These are phyloP conservation scores for Lecanicillium sp. DNA, from an alignment of 2,329 filamentous ascomycete genomes.

Conservation along the genomic window DNA sequence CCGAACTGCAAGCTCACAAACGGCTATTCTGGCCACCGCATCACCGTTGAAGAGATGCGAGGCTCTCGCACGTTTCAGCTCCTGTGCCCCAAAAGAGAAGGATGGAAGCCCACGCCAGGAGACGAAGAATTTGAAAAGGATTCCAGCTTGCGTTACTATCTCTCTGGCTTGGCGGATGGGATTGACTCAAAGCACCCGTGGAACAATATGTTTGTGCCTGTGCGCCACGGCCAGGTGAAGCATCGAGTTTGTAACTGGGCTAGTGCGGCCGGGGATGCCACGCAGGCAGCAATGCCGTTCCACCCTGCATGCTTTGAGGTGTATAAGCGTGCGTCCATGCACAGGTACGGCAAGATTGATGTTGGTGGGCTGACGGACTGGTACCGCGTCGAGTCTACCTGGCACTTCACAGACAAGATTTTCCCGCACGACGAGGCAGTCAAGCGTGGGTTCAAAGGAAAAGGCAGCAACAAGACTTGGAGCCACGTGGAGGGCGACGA, in stretches of 20 bases:
- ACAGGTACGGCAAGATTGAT: constrained; percentile 12
- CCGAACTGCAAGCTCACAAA: constrained; percentile 9
- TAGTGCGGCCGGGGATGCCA: background rate
- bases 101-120: constrained; percentile 10
- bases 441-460: background rate
- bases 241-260: constrained; percentile 7
- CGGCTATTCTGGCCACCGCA: constrained; percentile 16
- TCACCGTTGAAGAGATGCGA: constrained; percentile 17
- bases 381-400: constrained; percentile 2
- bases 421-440: constrained; percentile 7
- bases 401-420: constrained; percentile 4
- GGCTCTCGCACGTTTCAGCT: constrained; percentile 18
- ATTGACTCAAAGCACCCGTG: background rate
- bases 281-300: constrained; percentile 15
- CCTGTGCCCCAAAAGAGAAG: constrained; percentile 13
- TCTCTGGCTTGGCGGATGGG: constrained; percentile 5
- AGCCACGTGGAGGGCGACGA: constrained; percentile 8
- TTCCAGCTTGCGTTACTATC: background rate
- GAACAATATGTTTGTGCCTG: constrained; percentile 8
- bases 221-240: constrained; percentile 2
- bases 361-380: constrained; percentile 11
- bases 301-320: constrained; percentile 22
- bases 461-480: background rate
- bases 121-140: constrained; percentile 13
- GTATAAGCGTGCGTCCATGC: constrained; percentile 17